A percentile compares a stretch with the other conserved stretches of the same genome.
Conservation (phyloP, 106 monocot species). For the Alisma plantagoaquatica region DNA sequence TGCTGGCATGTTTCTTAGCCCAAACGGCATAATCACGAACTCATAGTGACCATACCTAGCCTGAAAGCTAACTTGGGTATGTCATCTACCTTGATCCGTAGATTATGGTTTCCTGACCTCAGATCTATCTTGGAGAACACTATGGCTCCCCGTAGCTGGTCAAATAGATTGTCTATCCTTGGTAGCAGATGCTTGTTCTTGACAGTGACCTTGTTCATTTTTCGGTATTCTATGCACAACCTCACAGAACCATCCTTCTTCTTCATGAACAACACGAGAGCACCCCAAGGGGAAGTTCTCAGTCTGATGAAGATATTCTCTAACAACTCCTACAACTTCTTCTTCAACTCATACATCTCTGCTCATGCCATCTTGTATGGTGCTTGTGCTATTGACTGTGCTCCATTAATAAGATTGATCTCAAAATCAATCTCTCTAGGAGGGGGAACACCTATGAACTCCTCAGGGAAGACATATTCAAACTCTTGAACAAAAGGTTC, state of each 20-base stretch:
- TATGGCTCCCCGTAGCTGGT: not conserved
- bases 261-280: not conserved
- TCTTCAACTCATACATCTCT: not conserved
- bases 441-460: no score
- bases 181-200: constrained; percentile 1
- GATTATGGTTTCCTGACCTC: not conserved
- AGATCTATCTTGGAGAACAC: not conserved
- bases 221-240: not conserved
- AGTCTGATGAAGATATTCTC: not conserved
- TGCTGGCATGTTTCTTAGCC: no score
- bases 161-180: not conserved
- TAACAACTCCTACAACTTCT: not conserved
- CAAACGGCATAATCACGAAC: not conserved
- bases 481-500: no score
- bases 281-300: not conserved
- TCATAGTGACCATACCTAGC: not conserved
- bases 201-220: not conserved
- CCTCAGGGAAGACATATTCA: no score
- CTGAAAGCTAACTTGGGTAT: not conserved
- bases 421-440: no score
- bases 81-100: not conserved
- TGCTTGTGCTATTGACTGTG: no score
- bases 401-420: no score
- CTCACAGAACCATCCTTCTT: not conserved
- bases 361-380: not conserved